Evolutionary conservation across 352 stramenopile species (phyloP).

Genomic region (Salisapilia sapeloensis): DNA sequence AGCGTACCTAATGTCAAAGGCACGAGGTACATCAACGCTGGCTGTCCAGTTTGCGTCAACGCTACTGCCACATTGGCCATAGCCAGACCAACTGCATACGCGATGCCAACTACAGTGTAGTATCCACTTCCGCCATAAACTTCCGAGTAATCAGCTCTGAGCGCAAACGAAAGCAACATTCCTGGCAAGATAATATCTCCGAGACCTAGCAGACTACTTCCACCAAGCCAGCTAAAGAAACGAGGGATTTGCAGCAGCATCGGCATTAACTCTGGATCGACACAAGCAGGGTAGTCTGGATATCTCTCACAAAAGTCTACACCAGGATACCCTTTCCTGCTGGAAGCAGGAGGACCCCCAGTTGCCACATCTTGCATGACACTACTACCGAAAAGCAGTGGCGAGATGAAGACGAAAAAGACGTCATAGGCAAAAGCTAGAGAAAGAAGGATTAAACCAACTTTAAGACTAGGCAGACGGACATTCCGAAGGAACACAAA

Average conservation of each 20-base stretch:
- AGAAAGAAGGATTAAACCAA: conserved; percentile 78
- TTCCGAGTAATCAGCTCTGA: conserved; percentile 79
- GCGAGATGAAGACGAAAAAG: conserved; percentile 93
- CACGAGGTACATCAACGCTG: conserved; percentile 92
- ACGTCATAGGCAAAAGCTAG: conserved; percentile 92
- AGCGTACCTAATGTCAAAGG: conserved; percentile 82
- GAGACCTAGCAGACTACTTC: conserved; percentile 86
- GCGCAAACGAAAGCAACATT: conserved; percentile 85
- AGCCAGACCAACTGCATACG: conserved; percentile 85
- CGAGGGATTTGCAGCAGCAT: conserved; percentile 91
- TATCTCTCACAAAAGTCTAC: conserved; percentile 69
- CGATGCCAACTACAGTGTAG: conserved; percentile 77
- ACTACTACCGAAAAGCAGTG: conserved; percentile 68
- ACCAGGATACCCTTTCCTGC: conserved; percentile 39
- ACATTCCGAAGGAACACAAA: conserved; percentile 85
- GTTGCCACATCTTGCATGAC: conserved; percentile 93
- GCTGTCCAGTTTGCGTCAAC: conserved; percentile 87
- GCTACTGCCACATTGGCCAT: conserved; percentile 90
- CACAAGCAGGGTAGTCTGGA: conserved; percentile 27
- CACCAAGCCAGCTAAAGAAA: conserved; percentile 83
- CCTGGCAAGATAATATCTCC: conserved; percentile 93
- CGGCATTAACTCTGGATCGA: conserved; percentile 79
- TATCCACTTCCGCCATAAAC: conserved; percentile 39
- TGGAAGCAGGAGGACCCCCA: conserved; percentile 54
- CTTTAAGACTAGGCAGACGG: conserved; percentile 83